Percentiles rank a stretch among this genome's conserved stretches.
Conservation (phyloP, 352 stramenopile genomes). For the Globisporangium uncinulatum region DNA sequence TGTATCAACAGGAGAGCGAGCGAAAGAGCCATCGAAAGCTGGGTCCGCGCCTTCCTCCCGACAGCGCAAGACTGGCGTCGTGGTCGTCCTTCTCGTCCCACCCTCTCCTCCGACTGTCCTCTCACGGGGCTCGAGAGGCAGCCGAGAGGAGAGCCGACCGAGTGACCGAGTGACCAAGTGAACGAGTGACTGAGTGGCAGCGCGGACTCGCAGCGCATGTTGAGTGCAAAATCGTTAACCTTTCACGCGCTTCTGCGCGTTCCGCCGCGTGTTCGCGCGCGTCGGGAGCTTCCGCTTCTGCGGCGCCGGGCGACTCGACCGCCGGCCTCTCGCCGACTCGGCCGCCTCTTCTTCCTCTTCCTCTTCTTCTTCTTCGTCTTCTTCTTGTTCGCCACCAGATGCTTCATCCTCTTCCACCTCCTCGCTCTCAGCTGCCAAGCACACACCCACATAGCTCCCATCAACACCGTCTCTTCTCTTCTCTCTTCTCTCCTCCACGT, state of each 20-base stretch:
- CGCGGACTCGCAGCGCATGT: constrained; percentile 3
- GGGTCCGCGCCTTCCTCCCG: not conserved
- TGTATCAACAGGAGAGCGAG: constrained; percentile 11
- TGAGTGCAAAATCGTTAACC: constrained; percentile 31
- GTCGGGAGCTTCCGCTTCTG: constrained; percentile 21
- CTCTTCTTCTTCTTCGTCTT: constrained; percentile 19
- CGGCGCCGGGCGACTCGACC: constrained; percentile 15
- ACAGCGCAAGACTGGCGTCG: not conserved
- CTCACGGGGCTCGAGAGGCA: not conserved
- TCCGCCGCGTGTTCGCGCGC: constrained; percentile 18
- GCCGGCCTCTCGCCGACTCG: constrained; percentile 18
- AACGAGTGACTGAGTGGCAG: not conserved
- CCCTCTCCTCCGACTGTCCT: constrained; percentile 1
- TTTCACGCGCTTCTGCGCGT: constrained; percentile 50
- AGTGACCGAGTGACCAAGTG: not conserved
- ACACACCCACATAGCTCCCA: constrained; percentile 6
- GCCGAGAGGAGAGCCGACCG: not conserved
- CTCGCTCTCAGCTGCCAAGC: constrained; percentile 35
- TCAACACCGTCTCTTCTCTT: too few species aligned
- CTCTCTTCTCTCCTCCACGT: not conserved
- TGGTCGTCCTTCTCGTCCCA: not conserved
- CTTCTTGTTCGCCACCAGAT: constrained; percentile 19
- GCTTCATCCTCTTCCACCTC: constrained; percentile 17
- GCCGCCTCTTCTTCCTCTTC: constrained; percentile 25
- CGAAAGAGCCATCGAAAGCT: constrained; percentile 6